A percentile compares a stretch with the other conserved stretches of the same genome.
These are phyloP conservation scores for Lichtheimia ornata DNA, from an alignment of 371 early-diverging fungal genomes.

Conservation along the genomic window DNA sequence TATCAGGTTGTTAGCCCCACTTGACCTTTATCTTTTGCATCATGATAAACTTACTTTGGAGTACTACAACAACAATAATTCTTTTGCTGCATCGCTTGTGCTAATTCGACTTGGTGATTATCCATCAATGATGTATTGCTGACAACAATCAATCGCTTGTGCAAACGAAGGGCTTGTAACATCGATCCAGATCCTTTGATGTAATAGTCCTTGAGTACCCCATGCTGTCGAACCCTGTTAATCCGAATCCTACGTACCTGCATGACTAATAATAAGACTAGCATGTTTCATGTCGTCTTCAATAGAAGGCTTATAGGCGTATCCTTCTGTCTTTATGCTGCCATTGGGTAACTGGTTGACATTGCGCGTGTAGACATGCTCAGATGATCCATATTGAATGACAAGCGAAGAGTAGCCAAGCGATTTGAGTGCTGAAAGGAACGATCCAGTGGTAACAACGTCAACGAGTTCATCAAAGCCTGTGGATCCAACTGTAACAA, in stretches of 20 bases:
- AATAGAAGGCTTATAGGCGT: constrained; percentile 63
- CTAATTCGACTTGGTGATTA: constrained; percentile 89
- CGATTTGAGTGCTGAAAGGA: constrained; percentile 44
- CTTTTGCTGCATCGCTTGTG: constrained; percentile 59
- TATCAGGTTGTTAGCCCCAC: not conserved
- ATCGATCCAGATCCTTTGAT: constrained; percentile 75
- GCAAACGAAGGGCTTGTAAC: constrained; percentile 69
- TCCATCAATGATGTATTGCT: constrained; percentile 79
- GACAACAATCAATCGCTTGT: constrained; percentile 72
- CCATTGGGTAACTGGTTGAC: constrained; percentile 4
- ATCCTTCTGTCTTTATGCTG: constrained; percentile 48
- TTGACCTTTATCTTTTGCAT: not conserved
- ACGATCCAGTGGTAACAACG: constrained; percentile 38
- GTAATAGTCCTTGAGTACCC: not conserved
- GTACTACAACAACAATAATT: constrained; percentile 55
- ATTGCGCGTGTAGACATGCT: constrained; percentile 21
- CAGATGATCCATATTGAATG: constrained; percentile 78
- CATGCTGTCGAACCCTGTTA: not conserved
- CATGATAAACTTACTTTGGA: constrained; percentile 32
- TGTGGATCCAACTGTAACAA: constrained; percentile 92
- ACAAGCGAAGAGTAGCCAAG: constrained; percentile 57
- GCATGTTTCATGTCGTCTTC: constrained; percentile 57
- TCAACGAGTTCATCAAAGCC: constrained; percentile 78
- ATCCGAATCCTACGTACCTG: constrained; percentile 47
- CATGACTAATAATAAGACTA: constrained; percentile 73